These are phyloP conservation scores for Anthracocystis setariae DNA, from an alignment of 1,284 basidiomycete species.

Conservation along the genomic window DNA sequence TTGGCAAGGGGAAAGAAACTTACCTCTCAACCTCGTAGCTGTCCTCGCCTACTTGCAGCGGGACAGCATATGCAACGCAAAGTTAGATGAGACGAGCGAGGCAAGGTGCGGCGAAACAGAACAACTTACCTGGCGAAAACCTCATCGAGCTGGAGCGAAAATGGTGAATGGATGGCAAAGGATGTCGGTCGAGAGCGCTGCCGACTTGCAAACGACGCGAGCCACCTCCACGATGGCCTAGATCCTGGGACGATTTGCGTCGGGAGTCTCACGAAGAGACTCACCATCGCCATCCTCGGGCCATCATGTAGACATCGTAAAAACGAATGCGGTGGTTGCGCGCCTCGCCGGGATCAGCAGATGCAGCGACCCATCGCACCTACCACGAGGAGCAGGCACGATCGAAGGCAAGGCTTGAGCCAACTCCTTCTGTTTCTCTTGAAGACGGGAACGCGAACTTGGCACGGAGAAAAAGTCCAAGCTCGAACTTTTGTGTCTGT, in stretches of 20 bases:
- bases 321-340: slow-evolving; percentile 28
- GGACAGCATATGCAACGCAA: slow-evolving; percentile 6
- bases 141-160: neutral
- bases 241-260: slow-evolving; percentile 51
- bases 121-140: slow-evolving; percentile 14
- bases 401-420: slow-evolving; percentile 31
- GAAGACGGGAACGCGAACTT: slow-evolving; percentile 61
- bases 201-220: slow-evolving; percentile 51
- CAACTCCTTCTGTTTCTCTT: slow-evolving; percentile 46
- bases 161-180: neutral
- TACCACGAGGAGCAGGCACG: slow-evolving; percentile 35
- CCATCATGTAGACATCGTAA: slow-evolving; percentile 28
- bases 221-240: slow-evolving; percentile 44
- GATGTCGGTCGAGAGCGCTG: slow-evolving; percentile 52
- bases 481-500: slow-evolving; percentile 59
- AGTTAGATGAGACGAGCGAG: neutral
- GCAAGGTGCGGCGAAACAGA: neutral
- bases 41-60: slow-evolving; percentile 8
- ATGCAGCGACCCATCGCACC: slow-evolving; percentile 36
- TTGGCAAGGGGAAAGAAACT: slow-evolving; percentile 12
- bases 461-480: slow-evolving; percentile 55
- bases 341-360: slow-evolving; percentile 48
- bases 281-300: slow-evolving; percentile 49
- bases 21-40: slow-evolving; percentile 12
- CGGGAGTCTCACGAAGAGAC: slow-evolving; percentile 52